These are phyloP conservation scores for Rhypophila decipiens DNA, from an alignment of 495 filamentous ascomycete species.

Conservation along the genomic window DNA sequence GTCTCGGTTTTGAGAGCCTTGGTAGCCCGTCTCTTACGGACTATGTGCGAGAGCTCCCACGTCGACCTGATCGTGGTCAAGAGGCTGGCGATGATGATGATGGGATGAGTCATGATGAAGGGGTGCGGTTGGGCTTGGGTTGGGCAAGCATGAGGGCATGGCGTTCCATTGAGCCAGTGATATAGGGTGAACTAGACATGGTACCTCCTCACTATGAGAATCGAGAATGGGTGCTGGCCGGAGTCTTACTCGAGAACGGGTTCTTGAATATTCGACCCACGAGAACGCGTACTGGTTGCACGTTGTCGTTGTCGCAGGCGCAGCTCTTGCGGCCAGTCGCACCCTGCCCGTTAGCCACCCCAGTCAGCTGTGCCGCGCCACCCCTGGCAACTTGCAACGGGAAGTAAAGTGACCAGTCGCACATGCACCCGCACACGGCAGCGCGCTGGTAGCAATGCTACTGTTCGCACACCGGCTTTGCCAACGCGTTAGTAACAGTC, in stretches of 20 bases:
- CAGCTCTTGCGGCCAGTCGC: slow-evolving; percentile 1
- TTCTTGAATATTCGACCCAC: slow-evolving; percentile 5
- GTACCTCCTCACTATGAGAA: not conserved
- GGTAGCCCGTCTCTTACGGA: slow-evolving; percentile 5
- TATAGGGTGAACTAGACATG: slow-evolving; percentile 5
- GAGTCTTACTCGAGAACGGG: slow-evolving; percentile 5
- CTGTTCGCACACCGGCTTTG: slow-evolving; percentile 2
- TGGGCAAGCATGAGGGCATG: slow-evolving; percentile 1
- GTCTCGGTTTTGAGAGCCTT: slow-evolving; percentile 6
- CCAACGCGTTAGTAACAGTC: not conserved
- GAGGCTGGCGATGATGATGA: slow-evolving; percentile 9
- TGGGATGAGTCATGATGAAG: slow-evolving; percentile 6
- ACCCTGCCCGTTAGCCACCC: not conserved
- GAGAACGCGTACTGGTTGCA: slow-evolving; percentile 6
- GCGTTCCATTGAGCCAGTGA: slow-evolving; percentile 5
- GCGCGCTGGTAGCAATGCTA: not conserved
- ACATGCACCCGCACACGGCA: not conserved
- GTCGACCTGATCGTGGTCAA: slow-evolving; percentile 8
- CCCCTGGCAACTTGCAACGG: not conserved
- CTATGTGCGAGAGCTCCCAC: slow-evolving; percentile 6
- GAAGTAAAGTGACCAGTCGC: slow-evolving; percentile 1
- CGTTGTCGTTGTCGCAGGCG: slow-evolving; percentile 3
- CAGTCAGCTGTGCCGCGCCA: not conserved
- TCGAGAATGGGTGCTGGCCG: not conserved
- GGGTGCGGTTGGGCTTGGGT: slow-evolving; percentile 2